A percentile compares a stretch with the other conserved stretches of the same genome.
Evolutionary conservation across 441 rosid genomes (phyloP).

Genomic region (Erodium moschatum): DNA sequence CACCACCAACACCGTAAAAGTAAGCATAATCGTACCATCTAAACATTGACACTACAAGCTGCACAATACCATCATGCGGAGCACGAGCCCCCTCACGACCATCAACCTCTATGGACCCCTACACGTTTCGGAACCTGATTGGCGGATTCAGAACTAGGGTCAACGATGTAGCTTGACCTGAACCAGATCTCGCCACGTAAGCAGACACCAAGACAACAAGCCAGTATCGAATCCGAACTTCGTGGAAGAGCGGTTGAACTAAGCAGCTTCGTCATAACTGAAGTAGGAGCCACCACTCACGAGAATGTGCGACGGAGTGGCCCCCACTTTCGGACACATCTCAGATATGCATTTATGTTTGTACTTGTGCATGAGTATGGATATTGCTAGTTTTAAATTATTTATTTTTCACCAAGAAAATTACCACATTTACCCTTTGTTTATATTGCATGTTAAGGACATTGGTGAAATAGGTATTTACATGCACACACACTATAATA

Average conservation of each 20-base stretch:
- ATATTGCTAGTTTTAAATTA: too few relatives aligned
- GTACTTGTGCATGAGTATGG: background rate
- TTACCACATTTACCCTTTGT: too few relatives aligned
- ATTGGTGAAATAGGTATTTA: too few relatives aligned
- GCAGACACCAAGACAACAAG: background rate
- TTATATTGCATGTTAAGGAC: too few relatives aligned
- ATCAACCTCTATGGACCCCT: too few relatives aligned
- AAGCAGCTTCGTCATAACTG: background rate
- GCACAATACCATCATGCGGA: background rate
- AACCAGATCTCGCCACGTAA: background rate
- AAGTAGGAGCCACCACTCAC: slow-evolving; percentile 3
- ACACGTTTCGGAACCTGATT: background rate
- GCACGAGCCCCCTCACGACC: background rate
- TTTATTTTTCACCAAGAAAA: too few relatives aligned
- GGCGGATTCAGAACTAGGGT: background rate
- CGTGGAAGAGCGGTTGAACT: too few relatives aligned
- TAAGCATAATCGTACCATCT: background rate
- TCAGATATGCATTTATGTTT: background rate
- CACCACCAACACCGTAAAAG: background rate
- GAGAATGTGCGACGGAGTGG: background rate
- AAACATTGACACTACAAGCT: too few relatives aligned
- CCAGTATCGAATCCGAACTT: background rate
- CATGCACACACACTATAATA: too few relatives aligned
- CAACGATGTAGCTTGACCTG: background rate
- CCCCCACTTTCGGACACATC: background rate